These are phyloP conservation scores for Dipodascus albidus DNA, from an alignment of 805 yeast genomes.

Conservation along the genomic window DNA sequence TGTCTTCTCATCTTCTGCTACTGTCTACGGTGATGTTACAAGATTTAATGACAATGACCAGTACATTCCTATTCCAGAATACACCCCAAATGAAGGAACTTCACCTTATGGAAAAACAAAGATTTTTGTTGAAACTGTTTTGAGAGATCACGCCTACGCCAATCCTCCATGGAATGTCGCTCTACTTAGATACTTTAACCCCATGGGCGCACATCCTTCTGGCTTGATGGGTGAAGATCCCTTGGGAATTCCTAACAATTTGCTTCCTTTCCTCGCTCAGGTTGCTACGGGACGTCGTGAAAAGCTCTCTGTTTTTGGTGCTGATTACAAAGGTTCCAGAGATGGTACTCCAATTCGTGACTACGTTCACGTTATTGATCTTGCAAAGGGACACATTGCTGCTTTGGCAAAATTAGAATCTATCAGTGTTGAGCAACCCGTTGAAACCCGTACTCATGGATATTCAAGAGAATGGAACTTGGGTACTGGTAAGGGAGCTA, in stretches of 20 bases:
- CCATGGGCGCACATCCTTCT: slow-evolving; percentile 78
- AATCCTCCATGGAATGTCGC: slow-evolving; percentile 33
- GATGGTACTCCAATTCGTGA: slow-evolving; percentile 80
- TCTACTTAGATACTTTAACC: slow-evolving; percentile 67
- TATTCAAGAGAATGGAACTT: slow-evolving; percentile 70
- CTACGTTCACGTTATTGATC: slow-evolving; percentile 70
- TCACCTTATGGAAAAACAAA: slow-evolving; percentile 74
- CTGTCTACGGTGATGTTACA: slow-evolving; percentile 76
- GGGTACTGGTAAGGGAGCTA: slow-evolving; percentile 72
- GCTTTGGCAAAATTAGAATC: slow-evolving; percentile 46
- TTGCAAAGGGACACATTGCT: slow-evolving; percentile 66
- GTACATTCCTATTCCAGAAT: slow-evolving; percentile 72
- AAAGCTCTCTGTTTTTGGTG: slow-evolving; percentile 57
- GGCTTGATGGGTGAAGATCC: slow-evolving; percentile 78
- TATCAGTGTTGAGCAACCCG: slow-evolving; percentile 12
- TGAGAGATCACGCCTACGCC: slow-evolving; percentile 41
- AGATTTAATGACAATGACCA: slow-evolving; percentile 37
- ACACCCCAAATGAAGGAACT: slow-evolving; percentile 62
- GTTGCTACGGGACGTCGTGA: slow-evolving; percentile 65
- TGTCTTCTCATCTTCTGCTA: slow-evolving; percentile 71
- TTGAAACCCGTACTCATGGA: slow-evolving; percentile 27
- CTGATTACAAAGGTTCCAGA: slow-evolving; percentile 48
- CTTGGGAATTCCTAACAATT: slow-evolving; percentile 62
- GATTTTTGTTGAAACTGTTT: slow-evolving; percentile 48
- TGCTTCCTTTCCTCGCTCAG: slow-evolving; percentile 66